Base-by-base conservation (phyloP, 345 rosid species). In the Syzygium oleosum region DNA sequence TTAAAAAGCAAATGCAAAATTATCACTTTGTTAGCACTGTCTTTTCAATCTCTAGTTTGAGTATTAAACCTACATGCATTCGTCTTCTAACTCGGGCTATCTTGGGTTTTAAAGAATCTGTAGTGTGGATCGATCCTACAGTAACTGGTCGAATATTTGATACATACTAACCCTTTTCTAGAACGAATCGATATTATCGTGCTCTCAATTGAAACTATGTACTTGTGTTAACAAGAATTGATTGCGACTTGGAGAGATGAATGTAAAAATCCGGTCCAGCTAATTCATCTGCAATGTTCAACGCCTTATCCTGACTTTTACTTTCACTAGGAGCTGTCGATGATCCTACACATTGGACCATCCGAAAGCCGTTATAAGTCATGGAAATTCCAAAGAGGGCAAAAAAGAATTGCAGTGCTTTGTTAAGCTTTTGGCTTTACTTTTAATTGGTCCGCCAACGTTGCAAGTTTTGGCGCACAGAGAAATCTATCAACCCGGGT, bases 1-100 rank as follows among this genome's bases (percentile, higher is more conserved):
- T 58, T 95, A 91, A 93, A 85, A 31, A 5, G n/a, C 61, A 21
- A 13, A 49, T 43, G 58, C 31, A 86, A 65, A 22, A 25, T 34
- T 17, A 51, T 86, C 61, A 85, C 51, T 29, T 58, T 34, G 52
- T 5, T 41, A 21, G 49, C 59, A 49, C 6, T 25, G 4, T 63
- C 49, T 9, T 29, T 55, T 21, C 84, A n/a, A 0, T 58, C 79
- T 9, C 7, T 68, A 9, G 46, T 12, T 68, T 10, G 4, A 17
- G 25, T 16, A 17, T 34, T 17, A 17, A 21, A 17, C 46, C 79
- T 68, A 17, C 25, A 34, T 9, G 46, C 80, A 38, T 73, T 73
- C 49, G 38, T 73, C 25, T 73, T 17, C 27, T 73, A 2, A 19
- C 7, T 38, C 13, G 25, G 49, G 49, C 49, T 34, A 73, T 19